Conservation (phyloP, 2,329 filamentous ascomycete species). For the Botrytis byssoidea region DNA sequence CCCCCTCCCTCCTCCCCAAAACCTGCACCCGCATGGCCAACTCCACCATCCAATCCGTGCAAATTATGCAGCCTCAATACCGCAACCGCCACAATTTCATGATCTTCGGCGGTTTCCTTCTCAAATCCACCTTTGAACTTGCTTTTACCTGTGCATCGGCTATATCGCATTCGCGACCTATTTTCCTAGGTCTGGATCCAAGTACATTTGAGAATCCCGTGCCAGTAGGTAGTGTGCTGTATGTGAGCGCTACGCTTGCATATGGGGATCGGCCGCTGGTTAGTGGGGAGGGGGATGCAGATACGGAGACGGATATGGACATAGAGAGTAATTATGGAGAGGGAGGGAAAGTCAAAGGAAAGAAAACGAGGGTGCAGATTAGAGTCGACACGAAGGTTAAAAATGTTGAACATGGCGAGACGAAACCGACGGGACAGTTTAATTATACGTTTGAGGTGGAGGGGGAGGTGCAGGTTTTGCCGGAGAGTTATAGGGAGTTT, state of each 20-base stretch:
- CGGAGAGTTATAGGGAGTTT: conserved; percentile 44
- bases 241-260: conserved; percentile 64
- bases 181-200: conserved; percentile 67
- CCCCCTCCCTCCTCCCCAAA: conserved; percentile 51
- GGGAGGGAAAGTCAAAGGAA: conserved; percentile 25
- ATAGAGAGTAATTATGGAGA: not conserved
- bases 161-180: conserved; percentile 64
- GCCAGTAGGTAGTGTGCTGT: conserved; percentile 68
- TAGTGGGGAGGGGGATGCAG: conserved; percentile 17
- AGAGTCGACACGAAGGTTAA: conserved; percentile 67
- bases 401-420: conserved; percentile 65
- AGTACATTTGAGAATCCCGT: conserved; percentile 71
- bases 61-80: conserved; percentile 72
- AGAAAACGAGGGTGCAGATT: conserved; percentile 62
- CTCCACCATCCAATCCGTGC: conserved; percentile 62
- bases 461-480: conserved; percentile 64
- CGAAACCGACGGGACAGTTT: conserved; percentile 68
- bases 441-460: conserved; percentile 71
- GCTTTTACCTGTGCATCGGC: conserved; percentile 70
- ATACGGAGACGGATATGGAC: conserved; percentile 25
- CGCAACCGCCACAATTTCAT: conserved; percentile 69
- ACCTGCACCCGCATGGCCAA: conserved; percentile 62
- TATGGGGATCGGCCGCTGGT: conserved; percentile 61
- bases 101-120: conserved; percentile 71
- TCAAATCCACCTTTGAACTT: conserved; percentile 70